These are phyloP conservation scores for Musa acuminata DNA, from an alignment of 176 grass and related monocot genomes.

Conservation along the genomic window DNA sequence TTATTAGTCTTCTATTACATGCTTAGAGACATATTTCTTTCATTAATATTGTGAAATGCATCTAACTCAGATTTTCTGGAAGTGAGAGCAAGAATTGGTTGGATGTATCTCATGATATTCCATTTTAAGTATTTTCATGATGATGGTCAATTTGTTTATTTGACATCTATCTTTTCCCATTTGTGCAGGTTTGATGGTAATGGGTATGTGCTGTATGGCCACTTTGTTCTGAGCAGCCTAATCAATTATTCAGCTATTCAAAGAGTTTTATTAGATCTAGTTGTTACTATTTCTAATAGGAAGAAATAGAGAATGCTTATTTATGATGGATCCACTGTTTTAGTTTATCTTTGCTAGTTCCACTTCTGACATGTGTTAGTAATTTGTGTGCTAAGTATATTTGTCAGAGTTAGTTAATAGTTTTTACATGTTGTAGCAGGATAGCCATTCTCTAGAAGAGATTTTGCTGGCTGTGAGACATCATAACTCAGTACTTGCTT, in stretches of 20 bases:
- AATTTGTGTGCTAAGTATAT: not conserved
- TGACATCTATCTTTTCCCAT: not conserved
- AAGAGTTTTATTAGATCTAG: not conserved
- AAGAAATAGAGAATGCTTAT: not conserved
- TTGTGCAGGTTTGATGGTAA: constrained; percentile 92
- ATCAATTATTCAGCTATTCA: not conserved
- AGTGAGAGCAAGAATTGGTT: too few species aligned
- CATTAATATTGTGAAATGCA: too few species aligned
- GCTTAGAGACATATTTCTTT: too few species aligned
- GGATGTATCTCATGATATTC: too few species aligned
- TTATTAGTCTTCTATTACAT: too few species aligned
- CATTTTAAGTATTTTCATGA: not conserved
- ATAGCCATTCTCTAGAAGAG: not conserved
- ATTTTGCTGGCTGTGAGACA: not conserved
- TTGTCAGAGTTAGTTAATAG: not conserved
- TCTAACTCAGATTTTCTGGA: too few species aligned
- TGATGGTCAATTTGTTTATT: not conserved
- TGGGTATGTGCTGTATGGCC: constrained; percentile 40
- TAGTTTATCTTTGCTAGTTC: not conserved
- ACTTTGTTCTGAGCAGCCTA: constrained; percentile 9
- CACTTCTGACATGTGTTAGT: not conserved
- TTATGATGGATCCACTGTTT: not conserved
- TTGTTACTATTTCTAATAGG: not conserved
- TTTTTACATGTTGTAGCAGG: not conserved
- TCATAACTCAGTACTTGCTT: not conserved